Evolutionary conservation across 2,329 filamentous ascomycete genomes (phyloP).

Genomic region (Alternaria brassicae): DNA sequence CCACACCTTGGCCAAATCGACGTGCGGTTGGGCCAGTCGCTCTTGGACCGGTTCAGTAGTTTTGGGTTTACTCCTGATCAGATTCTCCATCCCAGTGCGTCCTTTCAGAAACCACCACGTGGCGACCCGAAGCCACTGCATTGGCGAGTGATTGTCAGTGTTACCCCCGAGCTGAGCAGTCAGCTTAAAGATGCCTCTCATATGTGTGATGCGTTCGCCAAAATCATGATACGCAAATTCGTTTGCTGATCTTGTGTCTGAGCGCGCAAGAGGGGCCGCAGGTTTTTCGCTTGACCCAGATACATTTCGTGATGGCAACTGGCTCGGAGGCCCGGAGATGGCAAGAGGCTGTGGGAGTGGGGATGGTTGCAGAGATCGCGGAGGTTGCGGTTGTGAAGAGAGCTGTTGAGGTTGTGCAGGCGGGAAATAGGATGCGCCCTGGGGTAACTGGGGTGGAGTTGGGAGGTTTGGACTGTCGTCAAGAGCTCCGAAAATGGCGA

Average conservation of each 20-base stretch:
- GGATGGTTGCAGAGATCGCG: slow-evolving; percentile 3
- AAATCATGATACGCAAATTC: slow-evolving; percentile 70
- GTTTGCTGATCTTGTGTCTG: slow-evolving; percentile 42
- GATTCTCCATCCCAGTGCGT: slow-evolving; percentile 74
- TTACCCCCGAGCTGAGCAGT: slow-evolving; percentile 78
- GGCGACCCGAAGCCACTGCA: slow-evolving; percentile 74
- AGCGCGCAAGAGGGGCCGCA: slow-evolving; percentile 31
- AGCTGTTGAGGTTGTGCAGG: slow-evolving; percentile 18
- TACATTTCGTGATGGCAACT: slow-evolving; percentile 25
- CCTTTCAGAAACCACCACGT: slow-evolving; percentile 93
- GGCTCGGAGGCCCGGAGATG: not conserved
- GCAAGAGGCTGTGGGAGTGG: not conserved
- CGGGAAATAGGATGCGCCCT: slow-evolving; percentile 17
- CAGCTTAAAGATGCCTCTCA: slow-evolving; percentile 77
- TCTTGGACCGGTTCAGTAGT: slow-evolving; percentile 60
- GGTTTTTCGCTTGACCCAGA: slow-evolving; percentile 24
- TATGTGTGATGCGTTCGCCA: slow-evolving; percentile 71
- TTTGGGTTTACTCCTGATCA: slow-evolving; percentile 70
- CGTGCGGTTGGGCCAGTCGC: slow-evolving; percentile 74
- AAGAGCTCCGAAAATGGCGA: slow-evolving; percentile 23
- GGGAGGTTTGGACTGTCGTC: slow-evolving; percentile 31
- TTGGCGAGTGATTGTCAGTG: slow-evolving; percentile 66
- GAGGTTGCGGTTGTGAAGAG: slow-evolving; percentile 19
- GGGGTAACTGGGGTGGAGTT: slow-evolving; percentile 35
- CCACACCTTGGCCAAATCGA: slow-evolving; percentile 83